Evolutionary conservation across 805 yeast species (phyloP), one percentile per base, ranked within the genome.

Genomic region (Metschnikowia picachoensis): DNA sequence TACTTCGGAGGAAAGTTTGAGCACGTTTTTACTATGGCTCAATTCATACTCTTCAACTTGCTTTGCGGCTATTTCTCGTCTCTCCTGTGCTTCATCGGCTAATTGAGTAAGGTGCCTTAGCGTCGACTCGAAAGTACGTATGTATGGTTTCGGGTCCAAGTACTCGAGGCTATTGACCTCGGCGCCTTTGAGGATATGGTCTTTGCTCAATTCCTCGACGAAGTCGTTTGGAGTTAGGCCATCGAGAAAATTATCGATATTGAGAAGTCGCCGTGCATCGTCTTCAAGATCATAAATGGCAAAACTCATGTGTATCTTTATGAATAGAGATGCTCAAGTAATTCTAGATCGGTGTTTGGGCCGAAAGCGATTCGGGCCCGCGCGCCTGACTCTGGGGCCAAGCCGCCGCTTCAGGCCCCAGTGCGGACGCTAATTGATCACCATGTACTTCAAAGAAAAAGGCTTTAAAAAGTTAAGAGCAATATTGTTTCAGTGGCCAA

Each of bases 81-180:
- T 74, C 13, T 64, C 61, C 4, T 66, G 60, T 3, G 90, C 79
- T 37, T 84, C 84, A 1, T 74, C 77, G 38, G 74, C 74, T 36
- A 94, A 66, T 41, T 72, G 73, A 56, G 80, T 78, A 52, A 92
- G 69, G 58, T 88, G 92, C 38, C 81, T 74, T 37, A 90, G 69
- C 2, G 94, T 87, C 1, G 91, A 81, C 61, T 92, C 97, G 63
- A 94, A 91, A 0, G 96, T 88, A 55, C 97, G 78, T 39, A 92
- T 92, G 61, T 87, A 94, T 2, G 98, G 98, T 59, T 88, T 89
- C 1, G 98, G 97, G 59, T 94, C 97, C 44, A 89, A 65, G 58
- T 75, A 76, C 41, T 78, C 80, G 30, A 77, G 60, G 35, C 76
- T 70, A 47, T 77, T 74, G 28, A 74, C 78, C 50, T 75, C 79